Conservation (phyloP, 352 stramenopile species). For the Peronospora destructor region DNA sequence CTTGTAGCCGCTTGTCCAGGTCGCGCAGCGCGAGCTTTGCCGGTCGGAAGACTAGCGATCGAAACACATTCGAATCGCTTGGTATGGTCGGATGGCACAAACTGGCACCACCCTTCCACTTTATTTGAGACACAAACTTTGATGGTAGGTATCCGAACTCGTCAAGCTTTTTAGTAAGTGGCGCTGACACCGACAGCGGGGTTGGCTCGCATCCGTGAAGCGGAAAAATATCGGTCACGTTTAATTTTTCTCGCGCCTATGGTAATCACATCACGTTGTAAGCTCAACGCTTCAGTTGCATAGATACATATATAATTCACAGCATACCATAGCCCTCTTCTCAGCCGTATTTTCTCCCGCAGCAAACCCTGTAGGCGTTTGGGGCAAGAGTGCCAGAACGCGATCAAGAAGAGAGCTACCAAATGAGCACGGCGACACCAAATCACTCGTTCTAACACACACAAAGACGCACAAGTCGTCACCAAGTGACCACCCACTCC, state of each 20-base stretch:
- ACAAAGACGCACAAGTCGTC: slow-evolving; percentile 1
- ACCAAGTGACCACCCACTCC: not conserved
- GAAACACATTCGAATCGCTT: slow-evolving; percentile 45
- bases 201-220: slow-evolving; percentile 57
- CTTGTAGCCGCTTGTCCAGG: slow-evolving; percentile 59
- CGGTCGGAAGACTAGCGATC: slow-evolving; percentile 52
- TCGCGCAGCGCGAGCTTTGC: slow-evolving; percentile 66
- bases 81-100: slow-evolving; percentile 50
- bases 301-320: not conserved
- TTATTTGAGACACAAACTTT: slow-evolving; percentile 49
- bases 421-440: slow-evolving; percentile 58
- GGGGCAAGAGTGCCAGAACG: slow-evolving; percentile 54
- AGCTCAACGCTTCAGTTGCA: not conserved
- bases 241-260: slow-evolving; percentile 31
- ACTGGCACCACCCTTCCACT: slow-evolving; percentile 60
- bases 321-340: slow-evolving; percentile 13
- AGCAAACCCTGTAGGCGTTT: slow-evolving; percentile 26
- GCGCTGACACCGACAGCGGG: slow-evolving; percentile 23
- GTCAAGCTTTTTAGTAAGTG: slow-evolving; percentile 5
- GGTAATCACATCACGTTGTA: slow-evolving; percentile 3
- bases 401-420: slow-evolving; percentile 61
- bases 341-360: slow-evolving; percentile 12
- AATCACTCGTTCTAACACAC: slow-evolving; percentile 45
- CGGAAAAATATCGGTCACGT: slow-evolving; percentile 64
- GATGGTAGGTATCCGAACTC: slow-evolving; percentile 33